A percentile compares a stretch with the other conserved stretches of the same genome.
phyloP scores from a whole-genome alignment of 805 yeast genomes.

The Starmerella geochares region DNA sequence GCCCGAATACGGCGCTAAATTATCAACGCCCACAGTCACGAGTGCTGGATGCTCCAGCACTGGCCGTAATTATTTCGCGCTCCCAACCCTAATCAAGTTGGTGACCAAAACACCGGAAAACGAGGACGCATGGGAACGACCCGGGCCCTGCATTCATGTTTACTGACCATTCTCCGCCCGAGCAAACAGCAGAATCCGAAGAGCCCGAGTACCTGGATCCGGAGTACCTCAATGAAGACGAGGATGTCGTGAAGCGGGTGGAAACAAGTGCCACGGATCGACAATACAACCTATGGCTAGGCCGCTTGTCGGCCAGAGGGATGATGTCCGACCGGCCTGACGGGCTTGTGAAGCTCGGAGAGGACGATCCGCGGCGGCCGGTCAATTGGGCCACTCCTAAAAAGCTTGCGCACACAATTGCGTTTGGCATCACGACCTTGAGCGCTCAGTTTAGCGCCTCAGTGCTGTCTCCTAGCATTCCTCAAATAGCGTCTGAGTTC shows the following conservation, averaged over 20 bases:
- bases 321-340: conserved; percentile 13
- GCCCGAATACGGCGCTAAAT: no score
- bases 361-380: conserved; percentile 32
- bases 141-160: no score
- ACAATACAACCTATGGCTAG: conserved; percentile 4
- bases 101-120: no score
- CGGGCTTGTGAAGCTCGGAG: conserved; percentile 13
- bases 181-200: background rate
- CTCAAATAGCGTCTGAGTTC: conserved; percentile 39
- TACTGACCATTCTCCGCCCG: background rate
- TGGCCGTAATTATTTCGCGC: no score
- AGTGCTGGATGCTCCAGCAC: no score
- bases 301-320: background rate
- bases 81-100: conserved; percentile 4
- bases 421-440: conserved; percentile 38
- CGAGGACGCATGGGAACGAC: no score
- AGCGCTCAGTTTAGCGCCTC: conserved; percentile 51
- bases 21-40: no score
- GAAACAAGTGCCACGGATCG: conserved; percentile 2
- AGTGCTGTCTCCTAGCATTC: conserved; percentile 45
- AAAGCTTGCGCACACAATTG: conserved; percentile 36
- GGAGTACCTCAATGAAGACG: background rate
- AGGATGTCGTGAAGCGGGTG: conserved; percentile 1
- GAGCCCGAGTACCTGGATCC: conserved; percentile 6
- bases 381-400: conserved; percentile 42